A percentile compares a stretch with the other conserved stretches of the same genome.
Conservation (phyloP, 2,329 filamentous ascomycete genomes). For the Exophiala spinifera region DNA sequence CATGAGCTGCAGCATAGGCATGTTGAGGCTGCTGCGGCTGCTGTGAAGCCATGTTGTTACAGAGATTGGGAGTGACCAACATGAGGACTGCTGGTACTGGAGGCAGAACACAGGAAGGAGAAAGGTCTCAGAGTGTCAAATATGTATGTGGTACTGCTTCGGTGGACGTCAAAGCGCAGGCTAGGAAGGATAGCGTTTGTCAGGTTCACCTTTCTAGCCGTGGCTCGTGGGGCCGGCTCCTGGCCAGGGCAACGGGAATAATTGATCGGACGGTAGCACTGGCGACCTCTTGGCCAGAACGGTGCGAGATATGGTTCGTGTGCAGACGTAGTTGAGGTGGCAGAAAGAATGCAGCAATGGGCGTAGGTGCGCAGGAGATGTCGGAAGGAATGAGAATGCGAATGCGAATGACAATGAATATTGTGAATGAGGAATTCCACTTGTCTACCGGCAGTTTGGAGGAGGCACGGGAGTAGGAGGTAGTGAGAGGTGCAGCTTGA, state of each 20-base stretch:
- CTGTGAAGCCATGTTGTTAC: slow-evolving; percentile 38
- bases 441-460: too few relatives aligned
- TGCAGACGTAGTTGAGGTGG: neutral
- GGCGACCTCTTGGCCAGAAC: slow-evolving; percentile 3
- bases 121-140: slow-evolving; percentile 20
- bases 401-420: too few relatives aligned
- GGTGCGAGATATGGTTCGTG: neutral
- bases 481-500: neutral
- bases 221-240: slow-evolving; percentile 21
- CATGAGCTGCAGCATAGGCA: slow-evolving; percentile 35
- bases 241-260: slow-evolving; percentile 17
- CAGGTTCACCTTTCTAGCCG: slow-evolving; percentile 12
- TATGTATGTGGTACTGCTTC: slow-evolving; percentile 25
- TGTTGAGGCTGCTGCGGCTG: slow-evolving; percentile 23
- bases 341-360: slow-evolving; percentile 1
- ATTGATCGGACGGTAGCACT: slow-evolving; percentile 14
- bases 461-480: neutral
- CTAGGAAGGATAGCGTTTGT: slow-evolving; percentile 23
- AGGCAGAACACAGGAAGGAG: slow-evolving; percentile 18
- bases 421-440: slow-evolving; percentile 1
- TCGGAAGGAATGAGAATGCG: neutral
- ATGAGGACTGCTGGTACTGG: slow-evolving; percentile 20
- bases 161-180: slow-evolving; percentile 25
- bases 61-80: slow-evolving; percentile 27
- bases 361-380: neutral